phyloP scores from a whole-genome alignment of 495 filamentous ascomycete species.

The Lindgomyces ingoldianus region DNA sequence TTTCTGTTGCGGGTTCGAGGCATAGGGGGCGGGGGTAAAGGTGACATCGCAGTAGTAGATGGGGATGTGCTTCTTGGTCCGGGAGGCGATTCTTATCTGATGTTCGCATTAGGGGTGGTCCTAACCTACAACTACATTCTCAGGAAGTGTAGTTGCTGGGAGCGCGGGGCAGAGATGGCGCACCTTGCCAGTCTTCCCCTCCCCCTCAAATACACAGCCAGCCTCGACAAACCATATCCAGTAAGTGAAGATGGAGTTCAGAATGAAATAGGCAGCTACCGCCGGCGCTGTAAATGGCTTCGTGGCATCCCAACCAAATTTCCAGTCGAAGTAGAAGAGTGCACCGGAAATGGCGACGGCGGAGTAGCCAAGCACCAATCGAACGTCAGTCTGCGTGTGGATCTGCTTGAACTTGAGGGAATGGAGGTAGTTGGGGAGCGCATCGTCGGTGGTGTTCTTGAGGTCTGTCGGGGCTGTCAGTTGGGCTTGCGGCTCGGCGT shows the following conservation, averaged over 20 bases:
- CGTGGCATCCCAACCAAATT: slow-evolving; percentile 80
- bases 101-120: background rate
- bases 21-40: slow-evolving; percentile 42
- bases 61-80: slow-evolving; percentile 72
- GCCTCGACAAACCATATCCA: slow-evolving; percentile 89
- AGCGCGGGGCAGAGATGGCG: slow-evolving; percentile 14
- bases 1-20: slow-evolving; percentile 49
- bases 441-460: slow-evolving; percentile 95
- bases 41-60: slow-evolving; percentile 73
- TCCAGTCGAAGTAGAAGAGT: slow-evolving; percentile 89
- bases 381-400: slow-evolving; percentile 77
- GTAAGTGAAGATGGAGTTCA: slow-evolving; percentile 76
- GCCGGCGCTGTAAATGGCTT: slow-evolving; percentile 73
- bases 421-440: slow-evolving; percentile 87
- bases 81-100: slow-evolving; percentile 56
- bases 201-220: slow-evolving; percentile 76
- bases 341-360: slow-evolving; percentile 77
- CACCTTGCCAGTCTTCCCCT: slow-evolving; percentile 58
- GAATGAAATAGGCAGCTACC: slow-evolving; percentile 73
- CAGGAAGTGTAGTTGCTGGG: background rate
- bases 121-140: background rate
- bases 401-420: slow-evolving; percentile 78
- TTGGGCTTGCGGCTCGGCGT: background rate
- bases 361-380: slow-evolving; percentile 77
- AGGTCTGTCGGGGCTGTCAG: slow-evolving; percentile 62